Evolutionary conservation across 495 filamentous ascomycete genomes (phyloP).

Genomic region (Durotheca rogersii): DNA sequence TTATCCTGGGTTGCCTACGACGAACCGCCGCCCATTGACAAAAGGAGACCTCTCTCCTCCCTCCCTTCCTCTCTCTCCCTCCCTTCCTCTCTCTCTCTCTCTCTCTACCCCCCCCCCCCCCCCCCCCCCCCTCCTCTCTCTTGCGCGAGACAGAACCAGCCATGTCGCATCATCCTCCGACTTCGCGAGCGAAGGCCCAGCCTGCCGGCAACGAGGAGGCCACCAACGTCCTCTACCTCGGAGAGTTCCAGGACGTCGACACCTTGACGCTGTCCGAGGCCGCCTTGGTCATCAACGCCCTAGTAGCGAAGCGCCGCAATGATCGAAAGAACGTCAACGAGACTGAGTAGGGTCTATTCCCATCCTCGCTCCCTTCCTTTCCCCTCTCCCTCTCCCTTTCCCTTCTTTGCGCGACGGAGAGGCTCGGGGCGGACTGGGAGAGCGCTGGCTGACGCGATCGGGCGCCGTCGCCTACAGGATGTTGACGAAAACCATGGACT

Average conservation of each 20-base stretch:
- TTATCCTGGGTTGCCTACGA: background rate
- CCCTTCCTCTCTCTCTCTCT: no score
- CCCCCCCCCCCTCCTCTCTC: no score
- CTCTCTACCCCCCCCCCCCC: no score
- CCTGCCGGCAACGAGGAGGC: conserved; percentile 88
- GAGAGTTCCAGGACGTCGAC: conserved; percentile 87
- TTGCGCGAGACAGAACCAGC: background rate
- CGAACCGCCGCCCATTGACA: background rate
- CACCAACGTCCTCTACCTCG: conserved; percentile 73
- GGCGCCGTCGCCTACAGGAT: conserved; percentile 40
- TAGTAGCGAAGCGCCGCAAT: conserved; percentile 70
- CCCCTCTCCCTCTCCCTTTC: background rate
- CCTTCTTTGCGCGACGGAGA: background rate
- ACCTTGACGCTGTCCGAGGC: conserved; percentile 88
- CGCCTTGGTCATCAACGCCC: conserved; percentile 83
- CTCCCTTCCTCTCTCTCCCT: no score
- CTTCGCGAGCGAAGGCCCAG: conserved; percentile 69
- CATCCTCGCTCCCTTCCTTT: conserved; percentile 1
- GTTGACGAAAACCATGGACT: conserved; percentile 82
- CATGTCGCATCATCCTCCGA: conserved; percentile 46
- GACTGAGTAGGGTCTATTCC: conserved; percentile 54
- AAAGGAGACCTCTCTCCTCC: no score
- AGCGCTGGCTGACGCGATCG: conserved; percentile 3
- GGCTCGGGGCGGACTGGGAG: background rate
- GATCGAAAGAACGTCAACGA: conserved; percentile 65